Evolutionary conservation across 2,329 filamentous ascomycete genomes (phyloP), one percentile per base, ranked within the genome.

Genomic region (Fusarium subtropicale): DNA sequence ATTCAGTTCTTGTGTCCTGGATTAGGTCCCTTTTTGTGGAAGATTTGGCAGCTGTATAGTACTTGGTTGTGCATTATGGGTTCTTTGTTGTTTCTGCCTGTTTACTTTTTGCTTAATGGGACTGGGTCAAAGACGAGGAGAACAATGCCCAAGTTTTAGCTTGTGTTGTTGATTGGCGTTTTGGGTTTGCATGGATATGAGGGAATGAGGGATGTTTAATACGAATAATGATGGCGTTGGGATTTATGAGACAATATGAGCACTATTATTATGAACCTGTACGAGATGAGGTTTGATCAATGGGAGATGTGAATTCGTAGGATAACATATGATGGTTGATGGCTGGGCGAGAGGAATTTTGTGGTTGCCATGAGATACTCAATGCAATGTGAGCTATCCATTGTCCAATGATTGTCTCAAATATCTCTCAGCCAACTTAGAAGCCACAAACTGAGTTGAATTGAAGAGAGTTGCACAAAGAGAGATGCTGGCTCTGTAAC

Each of bases 1-100:
- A 81, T 95, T 64, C 90, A 90, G 72, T 96, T 97, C 75, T 72
- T 94, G 20, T 74, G 86, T 18, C 88, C 91, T 13, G 85, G 87
- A 0, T 79, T 90, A 0, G 88, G 87, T 0, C 79, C 82, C 10
- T 74, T 86, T 26, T 78, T 93, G 2, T 83, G 87, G 78, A 67
- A 84, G 5, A 12, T 73, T 1, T 91, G 87, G 85, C 91, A 94
- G 76, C 80, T 90, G 22, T 83, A 88, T 55, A 88, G 88, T 5
- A 91, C 91, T 0, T 65, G 87, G 5, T 75, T 92, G 6, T 95
- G 91, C 69, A 80, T 92, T 2, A 2, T 91, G 2, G 88, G 88
- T 0, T 79, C 79, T 0, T 83, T 88, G 2, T 60, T 85, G 46
- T 73, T 80, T 6, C 55, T 79, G 31, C 79, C 79, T 1, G 34